These are phyloP conservation scores for Gracilaria domingensis DNA, from an alignment of 23 red algal species.

Conservation along the genomic window DNA sequence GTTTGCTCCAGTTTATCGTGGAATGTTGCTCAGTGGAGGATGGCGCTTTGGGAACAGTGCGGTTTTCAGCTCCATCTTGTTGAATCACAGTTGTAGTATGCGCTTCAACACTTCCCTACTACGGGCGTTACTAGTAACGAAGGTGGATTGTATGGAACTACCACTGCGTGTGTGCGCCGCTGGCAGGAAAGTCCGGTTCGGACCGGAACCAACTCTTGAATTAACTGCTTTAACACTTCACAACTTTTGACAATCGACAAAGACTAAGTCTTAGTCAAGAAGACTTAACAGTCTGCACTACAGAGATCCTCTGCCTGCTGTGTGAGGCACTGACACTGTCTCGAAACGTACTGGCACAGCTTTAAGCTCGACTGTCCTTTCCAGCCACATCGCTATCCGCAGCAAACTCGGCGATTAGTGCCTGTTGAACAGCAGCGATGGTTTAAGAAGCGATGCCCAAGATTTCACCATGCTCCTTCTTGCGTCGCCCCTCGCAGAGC, in stretches of 20 bases:
- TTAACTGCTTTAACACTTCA: no score
- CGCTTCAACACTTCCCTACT: slow-evolving; percentile 35
- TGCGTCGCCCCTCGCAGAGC: slow-evolving; percentile 39
- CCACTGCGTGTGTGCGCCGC: background rate
- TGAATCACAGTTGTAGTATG: slow-evolving; percentile 25
- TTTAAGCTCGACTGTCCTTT: slow-evolving; percentile 25
- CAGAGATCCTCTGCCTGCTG: slow-evolving; percentile 11
- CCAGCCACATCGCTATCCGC: background rate
- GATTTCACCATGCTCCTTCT: slow-evolving; percentile 16
- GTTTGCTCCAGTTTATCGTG: slow-evolving; percentile 53
- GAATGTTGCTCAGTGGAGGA: slow-evolving; percentile 42
- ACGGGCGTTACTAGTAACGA: slow-evolving; percentile 19
- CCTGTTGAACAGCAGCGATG: no score
- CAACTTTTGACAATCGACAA: no score
- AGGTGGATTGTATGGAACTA: slow-evolving; percentile 17
- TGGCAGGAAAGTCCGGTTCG: no score
- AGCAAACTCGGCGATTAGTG: background rate
- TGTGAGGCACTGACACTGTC: slow-evolving; percentile 37
- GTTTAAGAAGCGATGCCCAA: no score
- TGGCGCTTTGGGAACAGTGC: slow-evolving; percentile 19
- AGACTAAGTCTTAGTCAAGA: no score
- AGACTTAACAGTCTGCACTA: background rate
- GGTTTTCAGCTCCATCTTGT: background rate
- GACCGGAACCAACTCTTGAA: no score
- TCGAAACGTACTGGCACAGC: slow-evolving; percentile 40